Evolutionary conservation across 352 stramenopile genomes (phyloP).

Genomic region (Phytophthora aleatoria): DNA sequence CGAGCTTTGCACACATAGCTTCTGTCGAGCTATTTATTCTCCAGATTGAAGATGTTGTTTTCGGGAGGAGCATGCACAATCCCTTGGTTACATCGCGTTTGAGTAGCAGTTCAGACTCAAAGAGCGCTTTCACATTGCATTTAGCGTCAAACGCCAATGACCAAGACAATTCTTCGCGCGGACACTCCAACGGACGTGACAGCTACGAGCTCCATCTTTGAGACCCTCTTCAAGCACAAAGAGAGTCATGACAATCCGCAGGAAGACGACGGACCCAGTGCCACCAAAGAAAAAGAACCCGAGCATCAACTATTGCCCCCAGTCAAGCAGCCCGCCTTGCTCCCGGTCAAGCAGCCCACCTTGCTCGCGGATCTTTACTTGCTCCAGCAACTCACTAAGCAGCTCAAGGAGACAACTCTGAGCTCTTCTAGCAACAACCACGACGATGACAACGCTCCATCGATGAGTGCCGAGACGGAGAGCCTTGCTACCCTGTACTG

Average conservation of each 20-base stretch:
- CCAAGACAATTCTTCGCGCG: slow-evolving; percentile 10
- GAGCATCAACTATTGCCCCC: slow-evolving; percentile 12
- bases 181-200: slow-evolving; percentile 3
- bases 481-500: slow-evolving; percentile 39
- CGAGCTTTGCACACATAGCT: neutral
- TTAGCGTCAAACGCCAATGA: slow-evolving; percentile 24
- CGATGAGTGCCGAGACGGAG: slow-evolving; percentile 17
- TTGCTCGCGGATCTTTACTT: slow-evolving; percentile 32
- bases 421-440: slow-evolving; percentile 26
- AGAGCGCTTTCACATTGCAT: slow-evolving; percentile 19
- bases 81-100: slow-evolving; percentile 1
- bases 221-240: slow-evolving; percentile 38
- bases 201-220: slow-evolving; percentile 28
- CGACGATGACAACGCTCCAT: slow-evolving; percentile 15
- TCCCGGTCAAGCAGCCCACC: slow-evolving; percentile 27
- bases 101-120: neutral
- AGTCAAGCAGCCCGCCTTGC: slow-evolving; percentile 24
- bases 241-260: slow-evolving; percentile 11
- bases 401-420: slow-evolving; percentile 28
- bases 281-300: slow-evolving; percentile 11
- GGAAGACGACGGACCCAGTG: slow-evolving; percentile 15
- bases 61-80: slow-evolving; percentile 8
- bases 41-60: neutral
- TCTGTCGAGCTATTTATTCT: slow-evolving; percentile 9
- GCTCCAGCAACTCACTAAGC: slow-evolving; percentile 31